Base-by-base conservation (phyloP, 2,329 filamentous ascomycete species). In the Fusarium miscanthi region DNA sequence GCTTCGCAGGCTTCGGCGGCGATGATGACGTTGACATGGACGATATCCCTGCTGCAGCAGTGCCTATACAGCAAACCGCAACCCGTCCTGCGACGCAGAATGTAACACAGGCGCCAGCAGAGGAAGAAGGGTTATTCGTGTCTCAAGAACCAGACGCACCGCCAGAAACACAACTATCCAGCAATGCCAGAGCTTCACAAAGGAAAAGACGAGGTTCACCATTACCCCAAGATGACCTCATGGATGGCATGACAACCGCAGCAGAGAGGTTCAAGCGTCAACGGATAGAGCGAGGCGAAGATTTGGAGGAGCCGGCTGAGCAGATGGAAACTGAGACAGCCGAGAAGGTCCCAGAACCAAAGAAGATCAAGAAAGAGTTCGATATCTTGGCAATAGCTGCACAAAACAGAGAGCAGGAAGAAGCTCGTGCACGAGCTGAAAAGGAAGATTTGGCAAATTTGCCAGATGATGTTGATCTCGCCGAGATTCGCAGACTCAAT, bases 221-320 rank as follows among this genome's bases (percentile, higher is more conserved):
- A 8, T 71, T 84, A 1, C 80, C 79, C 2, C 81, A 85, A 56
- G 82, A 89, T 59, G 88, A 92, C 48, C 81, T 92, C 13, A 89
- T 95, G 80, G 90, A 94, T 19, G 86, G 88, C 27, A 88, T 97
- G 61, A 90, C 95, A 3, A 93, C 94, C 0, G 93, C 91, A 2
- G 91, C 93, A 7, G 90, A 92, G 33, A 90, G 90, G 9, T 89
- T 94, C 78, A 98, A 97, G 80, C 90, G 91, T n/a, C 91, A 92
- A 27, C 90, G 92, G 31, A 85, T 93, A 25, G 91, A 89, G 68
- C 86, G 87, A 56, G 87, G 88, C 48, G 82, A 87, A 71, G 83
- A 87, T 37, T 84, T 86, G 6, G 75, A 77, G 41, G 72, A 79
- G 6, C 76, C 78, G 2, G 58, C 72, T 9, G 76, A 78, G 8